Conservation (phyloP, 371 early-diverging fungal genomes). For the Mucor irregularis region DNA sequence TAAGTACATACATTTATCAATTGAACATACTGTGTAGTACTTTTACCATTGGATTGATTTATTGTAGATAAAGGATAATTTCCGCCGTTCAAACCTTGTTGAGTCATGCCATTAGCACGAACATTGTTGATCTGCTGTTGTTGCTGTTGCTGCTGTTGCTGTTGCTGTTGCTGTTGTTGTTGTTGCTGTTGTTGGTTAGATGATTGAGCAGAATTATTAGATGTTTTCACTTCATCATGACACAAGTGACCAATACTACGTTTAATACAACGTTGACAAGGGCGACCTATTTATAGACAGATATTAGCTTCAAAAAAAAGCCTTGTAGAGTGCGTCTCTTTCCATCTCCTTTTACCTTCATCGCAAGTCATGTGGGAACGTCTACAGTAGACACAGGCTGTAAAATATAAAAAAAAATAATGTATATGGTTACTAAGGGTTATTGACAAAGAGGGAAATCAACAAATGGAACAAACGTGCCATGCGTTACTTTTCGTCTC, state of each 20-base stretch:
- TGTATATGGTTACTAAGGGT: background rate
- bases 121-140: conserved; percentile 13
- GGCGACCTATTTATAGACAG: conserved; percentile 55
- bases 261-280: conserved; percentile 89
- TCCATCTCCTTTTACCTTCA: conserved; percentile 53
- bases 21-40: background rate
- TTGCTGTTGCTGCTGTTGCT: conserved; percentile 18
- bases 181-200: background rate
- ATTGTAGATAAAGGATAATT: conserved; percentile 14
- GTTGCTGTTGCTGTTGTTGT: background rate
- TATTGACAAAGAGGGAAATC: too few species aligned
- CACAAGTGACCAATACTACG: conserved; percentile 86
- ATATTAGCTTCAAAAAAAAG: background rate
- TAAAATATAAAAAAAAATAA: background rate
- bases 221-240: conserved; percentile 51
- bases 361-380: conserved; percentile 89
- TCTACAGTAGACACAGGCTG: conserved; percentile 83
- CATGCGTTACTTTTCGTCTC: conserved; percentile 74
- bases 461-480: conserved; percentile 43
- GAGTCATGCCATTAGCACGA: conserved; percentile 16
- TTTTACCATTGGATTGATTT: conserved; percentile 14
- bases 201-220: conserved; percentile 16
- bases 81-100: conserved; percentile 23
- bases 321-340: background rate
- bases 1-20: background rate